These are phyloP conservation scores for Conoideocrella luteorostrata DNA, from an alignment of 2,329 filamentous ascomycete genomes.

Conservation along the genomic window DNA sequence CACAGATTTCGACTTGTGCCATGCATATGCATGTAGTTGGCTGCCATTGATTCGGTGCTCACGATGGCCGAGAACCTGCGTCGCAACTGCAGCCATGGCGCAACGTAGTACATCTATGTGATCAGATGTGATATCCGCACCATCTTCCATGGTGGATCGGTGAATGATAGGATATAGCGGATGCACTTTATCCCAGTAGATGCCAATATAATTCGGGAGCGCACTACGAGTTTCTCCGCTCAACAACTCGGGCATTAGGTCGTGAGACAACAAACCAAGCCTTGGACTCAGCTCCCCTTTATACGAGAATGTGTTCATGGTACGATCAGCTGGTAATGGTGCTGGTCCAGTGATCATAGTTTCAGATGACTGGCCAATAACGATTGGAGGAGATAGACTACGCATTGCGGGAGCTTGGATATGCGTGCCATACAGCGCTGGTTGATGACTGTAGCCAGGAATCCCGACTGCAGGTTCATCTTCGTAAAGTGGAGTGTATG, in stretches of 20 bases:
- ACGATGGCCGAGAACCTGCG: constrained; percentile 41
- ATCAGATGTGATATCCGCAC: constrained; percentile 23
- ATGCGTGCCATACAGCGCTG: constrained; percentile 26
- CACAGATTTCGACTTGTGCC: constrained; percentile 43
- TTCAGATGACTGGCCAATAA: constrained; percentile 41
- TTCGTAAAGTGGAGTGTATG: constrained; percentile 29
- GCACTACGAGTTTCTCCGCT: constrained; percentile 33
- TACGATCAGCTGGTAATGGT: constrained; percentile 28
- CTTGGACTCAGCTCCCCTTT: constrained; percentile 35
- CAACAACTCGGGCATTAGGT: constrained; percentile 26
- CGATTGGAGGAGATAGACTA: constrained; percentile 41
- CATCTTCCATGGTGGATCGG: constrained; percentile 35
- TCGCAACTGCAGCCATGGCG: constrained; percentile 52
- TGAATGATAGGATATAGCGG: constrained; percentile 45
- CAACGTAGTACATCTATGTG: constrained; percentile 38
- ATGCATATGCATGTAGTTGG: constrained; percentile 45
- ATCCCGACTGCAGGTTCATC: constrained; percentile 24
- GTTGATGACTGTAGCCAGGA: constrained; percentile 26
- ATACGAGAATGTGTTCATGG: constrained; percentile 29
- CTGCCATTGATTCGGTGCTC: constrained; percentile 45
- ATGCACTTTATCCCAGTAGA: constrained; percentile 49
- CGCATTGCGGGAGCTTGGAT: constrained; percentile 38
- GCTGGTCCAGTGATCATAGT: constrained; percentile 40
- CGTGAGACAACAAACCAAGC: constrained; percentile 24
- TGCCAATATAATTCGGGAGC: constrained; percentile 43